Evolutionary conservation across 345 rosid genomes (phyloP).

Genomic region (Gossypium herbaceum): DNA sequence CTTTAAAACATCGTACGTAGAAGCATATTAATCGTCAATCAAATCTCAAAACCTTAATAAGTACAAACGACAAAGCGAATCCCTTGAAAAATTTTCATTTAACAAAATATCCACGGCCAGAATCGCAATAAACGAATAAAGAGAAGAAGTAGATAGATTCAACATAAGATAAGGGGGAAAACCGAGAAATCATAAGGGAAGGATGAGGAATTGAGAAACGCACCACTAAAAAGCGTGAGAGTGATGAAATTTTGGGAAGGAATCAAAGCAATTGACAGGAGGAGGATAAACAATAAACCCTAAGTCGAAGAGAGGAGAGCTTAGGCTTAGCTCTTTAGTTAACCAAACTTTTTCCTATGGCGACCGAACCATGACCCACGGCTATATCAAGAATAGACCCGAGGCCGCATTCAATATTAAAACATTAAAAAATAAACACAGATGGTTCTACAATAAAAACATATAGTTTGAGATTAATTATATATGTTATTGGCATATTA

Average conservation of each 20-base stretch:
- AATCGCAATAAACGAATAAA: not conserved
- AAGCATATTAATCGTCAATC: not conserved
- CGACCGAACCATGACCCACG: not conserved
- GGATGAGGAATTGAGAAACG: not conserved
- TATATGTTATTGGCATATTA: too few relatives aligned
- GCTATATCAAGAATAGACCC: not conserved
- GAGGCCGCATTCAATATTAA: not conserved
- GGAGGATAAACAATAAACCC: conserved; percentile 7
- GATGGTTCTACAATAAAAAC: too few relatives aligned
- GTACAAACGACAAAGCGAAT: not conserved
- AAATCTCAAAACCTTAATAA: not conserved
- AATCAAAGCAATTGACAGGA: not conserved
- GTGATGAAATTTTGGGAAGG: not conserved
- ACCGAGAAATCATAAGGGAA: not conserved
- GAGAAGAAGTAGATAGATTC: conserved; percentile 1
- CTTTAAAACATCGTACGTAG: not conserved
- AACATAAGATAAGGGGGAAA: not conserved
- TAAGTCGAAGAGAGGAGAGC: not conserved
- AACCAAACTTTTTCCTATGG: not conserved
- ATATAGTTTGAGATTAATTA: too few relatives aligned
- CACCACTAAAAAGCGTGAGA: conserved; percentile 1
- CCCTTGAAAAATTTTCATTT: not conserved
- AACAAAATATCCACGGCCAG: not conserved
- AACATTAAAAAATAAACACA: too few relatives aligned
- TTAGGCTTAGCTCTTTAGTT: not conserved